phyloP scores from a whole-genome alignment of 1,139 yeast species.

The Geotrichum carabidarum region DNA sequence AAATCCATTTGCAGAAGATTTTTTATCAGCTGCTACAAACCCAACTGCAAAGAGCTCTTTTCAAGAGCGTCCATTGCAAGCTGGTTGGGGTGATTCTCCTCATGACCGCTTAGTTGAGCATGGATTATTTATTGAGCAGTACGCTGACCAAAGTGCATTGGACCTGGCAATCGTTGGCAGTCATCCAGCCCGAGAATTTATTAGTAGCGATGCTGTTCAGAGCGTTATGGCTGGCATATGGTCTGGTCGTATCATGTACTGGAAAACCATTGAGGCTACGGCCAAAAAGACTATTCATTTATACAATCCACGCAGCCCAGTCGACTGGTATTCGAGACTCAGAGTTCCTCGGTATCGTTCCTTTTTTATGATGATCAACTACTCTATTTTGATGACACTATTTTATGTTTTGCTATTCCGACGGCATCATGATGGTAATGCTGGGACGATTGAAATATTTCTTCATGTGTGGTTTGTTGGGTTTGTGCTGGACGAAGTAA shows the following conservation, averaged over 20 bases:
- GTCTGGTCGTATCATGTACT: slow-evolving; percentile 36
- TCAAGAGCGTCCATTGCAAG: background rate
- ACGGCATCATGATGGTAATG: slow-evolving; percentile 15
- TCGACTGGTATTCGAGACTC: slow-evolving; percentile 32
- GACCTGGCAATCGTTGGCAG: slow-evolving; percentile 15
- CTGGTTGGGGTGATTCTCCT: slow-evolving; percentile 6
- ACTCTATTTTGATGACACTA: slow-evolving; percentile 29
- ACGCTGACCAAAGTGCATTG: slow-evolving; percentile 13
- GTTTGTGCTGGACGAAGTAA: slow-evolving; percentile 34
- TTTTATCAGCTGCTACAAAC: slow-evolving; percentile 8
- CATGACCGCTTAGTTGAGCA: slow-evolving; percentile 17
- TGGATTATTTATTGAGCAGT: slow-evolving; percentile 17
- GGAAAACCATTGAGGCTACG: slow-evolving; percentile 32
- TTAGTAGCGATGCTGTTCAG: slow-evolving; percentile 17
- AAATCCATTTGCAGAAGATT: slow-evolving; percentile 1
- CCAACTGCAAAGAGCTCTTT: background rate
- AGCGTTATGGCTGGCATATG: slow-evolving; percentile 27
- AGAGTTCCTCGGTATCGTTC: slow-evolving; percentile 35
- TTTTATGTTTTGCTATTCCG: slow-evolving; percentile 30
- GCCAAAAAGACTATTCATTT: slow-evolving; percentile 29
- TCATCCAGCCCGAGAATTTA: slow-evolving; percentile 17
- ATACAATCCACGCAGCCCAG: slow-evolving; percentile 22
- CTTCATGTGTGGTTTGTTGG: slow-evolving; percentile 36
- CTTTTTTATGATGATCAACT: slow-evolving; percentile 34
- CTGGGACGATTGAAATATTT: slow-evolving; percentile 26